A percentile compares a stretch with the other conserved stretches of the same genome.
Evolutionary conservation across 176 grass and related monocot genomes (phyloP).

Genomic region (Rhynchospora tenuis): DNA sequence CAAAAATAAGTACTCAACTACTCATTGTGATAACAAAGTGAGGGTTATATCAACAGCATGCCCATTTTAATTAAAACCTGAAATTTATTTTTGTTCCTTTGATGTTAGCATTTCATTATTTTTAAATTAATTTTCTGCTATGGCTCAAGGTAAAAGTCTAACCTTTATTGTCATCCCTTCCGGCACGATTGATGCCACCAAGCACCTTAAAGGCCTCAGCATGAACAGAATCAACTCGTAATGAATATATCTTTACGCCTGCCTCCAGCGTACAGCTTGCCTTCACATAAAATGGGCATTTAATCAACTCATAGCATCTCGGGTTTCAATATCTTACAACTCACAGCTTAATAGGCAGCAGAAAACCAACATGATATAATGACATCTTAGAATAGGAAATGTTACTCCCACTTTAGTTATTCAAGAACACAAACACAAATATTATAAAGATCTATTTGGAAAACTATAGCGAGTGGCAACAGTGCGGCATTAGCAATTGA

Average conservation of each 20-base stretch:
- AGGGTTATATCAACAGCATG: neutral
- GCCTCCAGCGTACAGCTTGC: constrained; percentile 94
- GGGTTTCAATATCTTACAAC: neutral
- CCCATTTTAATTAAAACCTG: neutral
- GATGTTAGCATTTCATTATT: neutral
- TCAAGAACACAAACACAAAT: neutral
- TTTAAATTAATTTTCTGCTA: neutral
- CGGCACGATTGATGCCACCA: constrained; percentile 84
- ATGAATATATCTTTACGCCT: constrained; percentile 90
- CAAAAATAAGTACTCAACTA: too few relatives aligned
- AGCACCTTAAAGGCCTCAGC: constrained; percentile 96
- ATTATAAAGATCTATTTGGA: neutral
- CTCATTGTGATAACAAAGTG: neutral
- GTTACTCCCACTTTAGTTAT: neutral
- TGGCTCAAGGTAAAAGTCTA: constrained; percentile 13
- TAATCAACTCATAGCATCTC: neutral
- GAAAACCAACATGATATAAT: neutral
- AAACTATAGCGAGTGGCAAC: neutral
- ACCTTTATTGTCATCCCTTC: constrained; percentile 69
- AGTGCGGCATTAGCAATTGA: neutral
- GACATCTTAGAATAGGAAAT: neutral
- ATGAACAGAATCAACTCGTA: constrained; percentile 88
- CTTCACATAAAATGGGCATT: constrained; percentile 29
- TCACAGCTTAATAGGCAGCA: neutral
- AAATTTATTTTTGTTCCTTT: neutral